Evolutionary conservation across 805 yeast species (phyloP), one percentile per base, ranked within the genome.

Genomic region (Saccharomycopsis amapae): DNA sequence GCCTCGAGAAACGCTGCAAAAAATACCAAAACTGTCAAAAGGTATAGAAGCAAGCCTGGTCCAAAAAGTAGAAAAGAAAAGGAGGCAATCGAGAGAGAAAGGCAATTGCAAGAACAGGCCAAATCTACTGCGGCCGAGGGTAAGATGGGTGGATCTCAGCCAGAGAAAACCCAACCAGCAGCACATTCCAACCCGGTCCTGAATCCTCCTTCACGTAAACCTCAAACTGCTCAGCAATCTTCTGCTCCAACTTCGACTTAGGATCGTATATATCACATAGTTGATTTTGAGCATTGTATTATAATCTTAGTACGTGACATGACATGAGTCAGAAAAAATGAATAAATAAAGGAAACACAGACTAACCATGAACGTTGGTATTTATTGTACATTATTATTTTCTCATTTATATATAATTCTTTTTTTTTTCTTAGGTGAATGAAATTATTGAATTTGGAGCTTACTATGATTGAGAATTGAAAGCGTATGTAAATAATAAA

Each of bases 41-140:
- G 44, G 34, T 44, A 43, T 28, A 28, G 53, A 32, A 44, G 44
- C n/a, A 50, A 41, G 23, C 50, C 53, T 7, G 53, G 53, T 1
- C 53, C 53, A 32, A 49, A 49, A 22, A 42, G 48, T 36, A 49
- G 44, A 31, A 49, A 46, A 24, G 50, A 49, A 20, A 49, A 43
- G 19, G 50, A 46, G 28, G 31, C 36, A 42, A 39, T 43, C 22
- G 53, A 44, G 18, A 46, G 37, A n/a, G 48, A 45, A 38, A 23
- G 38, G n/a, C 15, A 9, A 15, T 9, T n/a, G 37, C 37, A 33
- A 33, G 37, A n/a, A 15, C 13, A 7, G 15, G 37, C 15, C 10
- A 33, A 33, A 33, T 33, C 37, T 15, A 33, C 19, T 7, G 37
- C 9, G 15, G 17, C 32, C 32, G n/a, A 28, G 32, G n/a, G 32